Evolutionary conservation across 176 grass and related monocot genomes (phyloP).

Genomic region (Avena insularis): DNA sequence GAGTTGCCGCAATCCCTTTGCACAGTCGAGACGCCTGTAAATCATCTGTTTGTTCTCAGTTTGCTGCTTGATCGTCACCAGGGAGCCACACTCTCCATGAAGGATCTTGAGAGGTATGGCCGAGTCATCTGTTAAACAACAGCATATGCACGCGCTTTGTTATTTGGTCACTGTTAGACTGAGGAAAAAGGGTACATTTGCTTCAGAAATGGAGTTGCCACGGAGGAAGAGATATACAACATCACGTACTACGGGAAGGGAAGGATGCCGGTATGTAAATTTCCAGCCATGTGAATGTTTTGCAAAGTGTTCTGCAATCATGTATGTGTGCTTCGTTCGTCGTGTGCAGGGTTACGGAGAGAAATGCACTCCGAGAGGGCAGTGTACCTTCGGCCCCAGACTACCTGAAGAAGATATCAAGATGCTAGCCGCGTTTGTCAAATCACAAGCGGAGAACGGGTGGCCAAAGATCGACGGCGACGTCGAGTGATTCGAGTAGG

Average conservation of each 20-base stretch:
- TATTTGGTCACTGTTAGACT: constrained; percentile 10
- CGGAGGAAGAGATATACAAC: constrained; percentile 80
- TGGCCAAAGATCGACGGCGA: constrained; percentile 79
- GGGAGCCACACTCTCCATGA: constrained; percentile 88
- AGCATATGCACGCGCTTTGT: neutral
- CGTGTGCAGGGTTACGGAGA: constrained; percentile 76
- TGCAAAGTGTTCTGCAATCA: neutral
- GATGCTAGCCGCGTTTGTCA: constrained; percentile 78
- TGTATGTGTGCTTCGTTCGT: neutral
- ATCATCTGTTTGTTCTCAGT: constrained; percentile 16
- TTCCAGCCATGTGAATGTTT: neutral
- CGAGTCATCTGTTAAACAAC: neutral
- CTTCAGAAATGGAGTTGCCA: constrained; percentile 79
- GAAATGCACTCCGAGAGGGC: constrained; percentile 77
- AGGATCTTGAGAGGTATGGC: constrained; percentile 84
- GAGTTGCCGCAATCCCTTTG: constrained; percentile 38
- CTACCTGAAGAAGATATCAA: constrained; percentile 83
- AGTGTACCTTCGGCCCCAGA: constrained; percentile 78
- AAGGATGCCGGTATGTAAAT: constrained; percentile 76
- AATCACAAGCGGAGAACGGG: constrained; percentile 72
- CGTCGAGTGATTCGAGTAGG: constrained; percentile 11
- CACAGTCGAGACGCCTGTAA: neutral
- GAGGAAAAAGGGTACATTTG: neutral
- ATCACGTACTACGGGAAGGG: constrained; percentile 93
- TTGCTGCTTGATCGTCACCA: constrained; percentile 42